Conservation (phyloP, 805 yeast genomes). For the Debaryomyces prosopidis region DNA sequence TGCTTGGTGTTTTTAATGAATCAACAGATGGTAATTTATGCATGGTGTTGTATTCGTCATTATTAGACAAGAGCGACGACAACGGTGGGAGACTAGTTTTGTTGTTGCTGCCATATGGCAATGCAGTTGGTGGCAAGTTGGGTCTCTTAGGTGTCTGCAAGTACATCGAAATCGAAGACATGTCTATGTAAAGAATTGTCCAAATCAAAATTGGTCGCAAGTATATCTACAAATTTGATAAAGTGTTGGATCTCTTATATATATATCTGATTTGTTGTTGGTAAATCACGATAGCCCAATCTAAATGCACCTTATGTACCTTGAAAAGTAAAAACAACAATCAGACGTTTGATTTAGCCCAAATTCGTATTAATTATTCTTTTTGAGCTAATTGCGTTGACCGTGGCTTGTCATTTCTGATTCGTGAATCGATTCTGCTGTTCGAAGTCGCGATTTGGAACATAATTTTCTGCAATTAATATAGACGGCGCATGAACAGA, state of each 20-base stretch:
- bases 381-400: background rate
- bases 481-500: too few species aligned
- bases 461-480: too few species aligned
- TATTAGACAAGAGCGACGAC: conserved; percentile 27
- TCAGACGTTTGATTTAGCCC: background rate
- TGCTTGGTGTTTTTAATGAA: conserved; percentile 19
- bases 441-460: background rate
- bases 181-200: background rate
- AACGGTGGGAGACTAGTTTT: conserved; percentile 42
- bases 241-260: background rate
- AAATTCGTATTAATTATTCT: background rate
- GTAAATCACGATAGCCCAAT: background rate
- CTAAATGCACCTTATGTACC: background rate
- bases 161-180: conserved; percentile 15
- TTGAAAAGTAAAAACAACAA: background rate
- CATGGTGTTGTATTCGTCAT: background rate
- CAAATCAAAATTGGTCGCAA: too few species aligned
- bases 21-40: conserved; percentile 26
- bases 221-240: too few species aligned
- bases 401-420: background rate
- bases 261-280: background rate
- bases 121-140: conserved; percentile 21
- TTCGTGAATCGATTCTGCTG: background rate
- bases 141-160: conserved; percentile 39
- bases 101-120: conserved; percentile 11